Evolutionary conservation across 257 asterid genomes (phyloP).

Genomic region (Solanum chmielewskii): DNA sequence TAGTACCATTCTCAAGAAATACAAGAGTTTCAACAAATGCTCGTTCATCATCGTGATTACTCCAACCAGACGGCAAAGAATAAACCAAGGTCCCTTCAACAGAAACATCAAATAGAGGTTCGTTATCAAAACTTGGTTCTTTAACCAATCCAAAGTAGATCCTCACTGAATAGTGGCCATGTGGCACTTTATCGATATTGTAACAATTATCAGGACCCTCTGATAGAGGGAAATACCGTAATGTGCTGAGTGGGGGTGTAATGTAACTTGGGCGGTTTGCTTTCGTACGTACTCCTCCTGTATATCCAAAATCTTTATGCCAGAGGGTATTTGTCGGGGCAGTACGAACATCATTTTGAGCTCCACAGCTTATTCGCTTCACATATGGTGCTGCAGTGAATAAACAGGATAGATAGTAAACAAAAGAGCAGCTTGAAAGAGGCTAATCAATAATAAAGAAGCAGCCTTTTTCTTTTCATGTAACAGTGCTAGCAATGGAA

Average conservation of each 20-base stretch:
- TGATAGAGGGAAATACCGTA: slow-evolving; percentile 73
- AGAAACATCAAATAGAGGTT: slow-evolving; percentile 84
- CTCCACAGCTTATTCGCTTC: slow-evolving; percentile 87
- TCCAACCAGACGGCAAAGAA: slow-evolving; percentile 93
- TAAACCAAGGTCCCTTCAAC: slow-evolving; percentile 83
- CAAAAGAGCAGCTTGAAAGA: background rate
- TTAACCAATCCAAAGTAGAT: slow-evolving; percentile 65
- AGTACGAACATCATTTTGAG: slow-evolving; percentile 55
- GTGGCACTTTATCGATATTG: slow-evolving; percentile 71
- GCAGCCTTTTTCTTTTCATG: background rate
- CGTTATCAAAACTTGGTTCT: slow-evolving; percentile 69
- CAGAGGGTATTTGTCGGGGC: slow-evolving; percentile 65
- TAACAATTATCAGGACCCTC: slow-evolving; percentile 96
- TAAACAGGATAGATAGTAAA: background rate
- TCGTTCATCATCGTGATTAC: slow-evolving; percentile 69
- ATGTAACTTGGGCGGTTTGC: slow-evolving; percentile 67
- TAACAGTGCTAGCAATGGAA: background rate
- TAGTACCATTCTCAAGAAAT: slow-evolving; percentile 74
- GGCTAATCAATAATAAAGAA: background rate
- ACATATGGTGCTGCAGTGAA: slow-evolving; percentile 70
- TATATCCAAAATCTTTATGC: slow-evolving; percentile 84
- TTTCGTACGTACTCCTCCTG: slow-evolving; percentile 70
- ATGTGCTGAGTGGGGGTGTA: slow-evolving; percentile 54
- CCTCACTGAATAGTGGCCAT: slow-evolving; percentile 66
- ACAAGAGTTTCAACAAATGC: slow-evolving; percentile 70